Base-by-base conservation (phyloP, 495 filamentous ascomycete species). In the Tuber umbilicatum region DNA sequence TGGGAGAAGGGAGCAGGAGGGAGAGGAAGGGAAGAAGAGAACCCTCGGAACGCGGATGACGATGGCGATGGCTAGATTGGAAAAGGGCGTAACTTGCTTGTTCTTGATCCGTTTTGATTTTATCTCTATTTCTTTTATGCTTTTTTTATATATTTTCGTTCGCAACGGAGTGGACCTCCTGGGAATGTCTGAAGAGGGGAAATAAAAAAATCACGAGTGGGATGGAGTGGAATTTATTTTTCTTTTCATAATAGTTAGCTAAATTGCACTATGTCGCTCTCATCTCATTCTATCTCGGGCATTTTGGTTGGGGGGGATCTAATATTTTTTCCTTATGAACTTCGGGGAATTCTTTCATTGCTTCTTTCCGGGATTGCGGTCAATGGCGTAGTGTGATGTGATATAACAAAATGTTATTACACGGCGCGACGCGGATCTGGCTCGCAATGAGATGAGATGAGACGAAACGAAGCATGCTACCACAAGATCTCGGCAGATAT, bases 201-300 rank as follows among this genome's bases (percentile, higher is more conserved):
- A 19, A 67, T 38, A 40, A 50, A 78, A 76, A 72, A 67, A 40
- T 21, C 5, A 27, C 10, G 37, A 47, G 68, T 40, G 69, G 55
- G n/a, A 47, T 64, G 42, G 45, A 68, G 47, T 17, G 21, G 16
- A 35, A n/a, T 76, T 71, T 71, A 42, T 45, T 71, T n/a, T 23
- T 19, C 71, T 74, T 71, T 55, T 42, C 27, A 27, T 37, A 39
- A 70, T 42, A 50, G 50, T 10, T 60, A 27, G n/a, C 50, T 31
- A 31, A 27, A n/a, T 60, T 27, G 2, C 50, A 60, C 19, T 5
- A 43, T 70, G 67, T 69, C 67, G 68, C 35, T 73, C 41, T 37
- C 70, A 69, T 70, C 70, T 76, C 50, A 70, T 14, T 40, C 47
- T 6, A 73, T 41, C 68, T 75, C 68, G 14, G 2, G n/a, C 50